Evolutionary conservation across 805 yeast genomes (phyloP).

Genomic region (Sungouiella blattae): DNA sequence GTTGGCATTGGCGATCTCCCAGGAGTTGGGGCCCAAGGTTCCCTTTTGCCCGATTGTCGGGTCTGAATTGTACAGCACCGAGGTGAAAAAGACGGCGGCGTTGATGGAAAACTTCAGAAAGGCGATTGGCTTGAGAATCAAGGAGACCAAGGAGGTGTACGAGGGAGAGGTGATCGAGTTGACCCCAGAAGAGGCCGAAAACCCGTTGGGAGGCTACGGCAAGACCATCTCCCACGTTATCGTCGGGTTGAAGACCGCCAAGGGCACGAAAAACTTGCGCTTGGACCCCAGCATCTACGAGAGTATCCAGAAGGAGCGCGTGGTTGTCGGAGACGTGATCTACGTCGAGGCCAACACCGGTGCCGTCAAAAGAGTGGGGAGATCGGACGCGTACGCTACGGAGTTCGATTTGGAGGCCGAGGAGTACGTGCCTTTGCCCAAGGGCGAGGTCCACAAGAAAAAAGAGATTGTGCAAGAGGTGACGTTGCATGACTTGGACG

Average conservation of each 20-base stretch:
- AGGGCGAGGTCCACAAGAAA: slow-evolving; percentile 97
- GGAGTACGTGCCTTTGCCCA: slow-evolving; percentile 97
- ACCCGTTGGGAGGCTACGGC: slow-evolving; percentile 97
- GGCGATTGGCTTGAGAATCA: slow-evolving; percentile 93
- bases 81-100: slow-evolving; percentile 93
- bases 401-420: slow-evolving; percentile 98
- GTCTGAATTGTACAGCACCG: slow-evolving; percentile 90
- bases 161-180: slow-evolving; percentile 98
- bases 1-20: slow-evolving; percentile 90
- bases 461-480: slow-evolving; percentile 98
- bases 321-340: slow-evolving; percentile 92
- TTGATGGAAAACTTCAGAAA: slow-evolving; percentile 95
- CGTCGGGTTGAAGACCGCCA: slow-evolving; percentile 88
- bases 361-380: slow-evolving; percentile 92
- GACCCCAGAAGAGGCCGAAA: slow-evolving; percentile 93
- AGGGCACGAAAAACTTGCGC: slow-evolving; percentile 84
- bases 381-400: slow-evolving; percentile 98
- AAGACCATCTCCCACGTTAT: slow-evolving; percentile 93
- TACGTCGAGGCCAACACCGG: slow-evolving; percentile 98
- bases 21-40: slow-evolving; percentile 93
- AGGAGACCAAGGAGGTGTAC: slow-evolving; percentile 95
- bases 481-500: slow-evolving; percentile 92
- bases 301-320: slow-evolving; percentile 90
- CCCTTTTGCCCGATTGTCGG: slow-evolving; percentile 98
- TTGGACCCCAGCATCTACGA: slow-evolving; percentile 92